Evolutionary conservation across 2,329 filamentous ascomycete species (phyloP).

Genomic region (Penicillium sp.): DNA sequence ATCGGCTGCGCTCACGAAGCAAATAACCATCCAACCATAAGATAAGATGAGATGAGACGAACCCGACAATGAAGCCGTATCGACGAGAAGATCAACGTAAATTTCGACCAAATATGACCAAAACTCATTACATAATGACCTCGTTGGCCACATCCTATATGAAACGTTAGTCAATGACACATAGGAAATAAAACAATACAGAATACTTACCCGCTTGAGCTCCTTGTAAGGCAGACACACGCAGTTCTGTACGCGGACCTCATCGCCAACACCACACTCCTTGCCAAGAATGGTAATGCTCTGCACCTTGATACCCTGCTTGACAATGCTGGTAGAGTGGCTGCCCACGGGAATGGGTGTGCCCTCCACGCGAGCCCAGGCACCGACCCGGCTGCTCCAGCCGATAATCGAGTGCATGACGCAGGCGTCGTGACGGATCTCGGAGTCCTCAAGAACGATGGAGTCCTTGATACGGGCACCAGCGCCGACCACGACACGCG

Average conservation of each 20-base stretch:
- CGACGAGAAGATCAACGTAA: conserved; percentile 15
- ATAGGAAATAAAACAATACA: too few species aligned
- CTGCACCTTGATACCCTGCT: conserved; percentile 97
- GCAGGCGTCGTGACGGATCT: conserved; percentile 94
- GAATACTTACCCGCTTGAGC: too few species aligned
- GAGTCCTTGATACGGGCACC: conserved; percentile 91
- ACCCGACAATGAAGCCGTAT: conserved; percentile 10
- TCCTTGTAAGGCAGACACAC: conserved; percentile 97
- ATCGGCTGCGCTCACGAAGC: conserved; percentile 11
- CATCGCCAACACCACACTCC: conserved; percentile 87
- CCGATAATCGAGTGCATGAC: conserved; percentile 93
- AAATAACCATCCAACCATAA: conserved; percentile 16
- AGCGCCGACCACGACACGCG: conserved; percentile 73
- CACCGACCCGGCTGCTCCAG: conserved; percentile 89
- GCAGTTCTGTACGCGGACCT: conserved; percentile 94
- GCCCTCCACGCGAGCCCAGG: conserved; percentile 97
- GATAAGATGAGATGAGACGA: conserved; percentile 7
- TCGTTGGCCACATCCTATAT: conserved; percentile 41
- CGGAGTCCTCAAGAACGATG: conserved; percentile 86
- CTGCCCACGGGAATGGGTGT: conserved; percentile 78
- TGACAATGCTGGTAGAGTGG: conserved; percentile 88
- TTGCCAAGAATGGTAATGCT: conserved; percentile 96
- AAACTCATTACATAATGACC: conserved; percentile 71
- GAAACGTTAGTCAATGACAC: conserved; percentile 1
- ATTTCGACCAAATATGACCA: conserved; percentile 11